Evolutionary conservation across 2,329 filamentous ascomycete species (phyloP), one percentile per base, ranked within the genome.

Genomic region (Trichophyton schoenleinii): DNA sequence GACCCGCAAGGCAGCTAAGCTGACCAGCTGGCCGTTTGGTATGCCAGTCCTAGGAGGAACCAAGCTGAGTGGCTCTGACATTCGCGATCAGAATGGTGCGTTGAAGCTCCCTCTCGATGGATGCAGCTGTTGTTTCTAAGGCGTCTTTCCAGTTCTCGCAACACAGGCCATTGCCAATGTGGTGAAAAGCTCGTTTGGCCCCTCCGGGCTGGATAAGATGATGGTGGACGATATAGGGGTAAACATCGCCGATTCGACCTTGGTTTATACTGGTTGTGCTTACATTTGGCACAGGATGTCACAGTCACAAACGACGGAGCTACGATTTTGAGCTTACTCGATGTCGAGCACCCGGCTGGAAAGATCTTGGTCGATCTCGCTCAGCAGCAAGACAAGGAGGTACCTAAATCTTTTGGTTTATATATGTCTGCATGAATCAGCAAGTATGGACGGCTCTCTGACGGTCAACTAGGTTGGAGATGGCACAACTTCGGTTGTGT

Each of bases 201-300:
- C 94, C 59, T 96, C 90, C 65, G 94, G 94, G 57, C 83, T 99
- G 67, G 94, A 99, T 75, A 99, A 99, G 84, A 99, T 99, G 94
- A 97, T 99, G 94, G 94, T 99, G 70, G 94, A 99, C 78, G 94
- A 99, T 74, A 97, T 99, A 75, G 94, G 94, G 72, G 87, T 90
- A 83, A 69, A 86, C 44, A 49, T 18, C 34, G 9, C 28, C 28
- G 15, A 22, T 28, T 57, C 25, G 22, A 34, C 11, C 52, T 28
- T 28, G 58, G 57, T 31, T 38, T 31, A 59, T 63, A 57, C 63
- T 59, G 61, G 62, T 63, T 38, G 64, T 65, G 61, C 63, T 69
- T 60, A 72, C 67, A 36, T 67, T 49, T 63, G 60, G 20, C 66
- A 8, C 69, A 90, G 87, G 94, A 99, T 79, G 94, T 99, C 63